Evolutionary conservation across 305 asterid species (phyloP).

Genomic region (Fraxinus floribunda): DNA sequence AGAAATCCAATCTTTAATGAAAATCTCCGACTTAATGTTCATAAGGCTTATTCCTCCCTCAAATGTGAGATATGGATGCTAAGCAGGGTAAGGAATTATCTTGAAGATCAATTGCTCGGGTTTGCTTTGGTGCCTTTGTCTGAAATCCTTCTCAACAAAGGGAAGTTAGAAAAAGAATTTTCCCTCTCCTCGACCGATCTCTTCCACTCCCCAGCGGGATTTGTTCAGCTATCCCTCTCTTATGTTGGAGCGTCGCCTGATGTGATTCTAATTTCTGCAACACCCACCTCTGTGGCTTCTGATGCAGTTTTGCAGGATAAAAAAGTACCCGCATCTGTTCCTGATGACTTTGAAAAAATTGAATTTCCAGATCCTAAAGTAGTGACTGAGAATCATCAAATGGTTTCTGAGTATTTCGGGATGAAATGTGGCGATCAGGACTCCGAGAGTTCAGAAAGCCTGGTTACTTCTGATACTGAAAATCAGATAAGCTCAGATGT

Average conservation of each 20-base stretch:
- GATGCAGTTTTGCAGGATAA: constrained; percentile 38
- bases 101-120: constrained; percentile 94
- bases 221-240: constrained; percentile 68
- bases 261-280: constrained; percentile 55
- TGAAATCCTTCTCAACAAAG: constrained; percentile 56
- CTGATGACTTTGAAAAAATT: constrained; percentile 61
- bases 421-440: constrained; percentile 49
- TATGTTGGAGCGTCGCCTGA: constrained; percentile 70
- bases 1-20: constrained; percentile 81
- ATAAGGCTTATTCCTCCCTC: constrained; percentile 63
- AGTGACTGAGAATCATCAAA: constrained; percentile 69
- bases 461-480: constrained; percentile 57
- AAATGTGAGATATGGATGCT: constrained; percentile 99
- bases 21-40: constrained; percentile 50
- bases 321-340: constrained; percentile 35
- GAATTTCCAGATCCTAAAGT: constrained; percentile 97
- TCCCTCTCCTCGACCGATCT: constrained; percentile 91
- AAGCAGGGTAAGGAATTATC: constrained; percentile 87
- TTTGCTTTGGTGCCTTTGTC: constrained; percentile 86
- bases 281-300: constrained; percentile 31
- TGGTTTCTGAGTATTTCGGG: constrained; percentile 83
- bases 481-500: constrained; percentile 45
- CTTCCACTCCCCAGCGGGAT: constrained; percentile 97
- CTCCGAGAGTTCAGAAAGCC: constrained; percentile 58
- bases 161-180: constrained; percentile 79